Evolutionary conservation across 2,329 filamentous ascomycete species (phyloP).

Genomic region (Hymenoscyphus albidus): DNA sequence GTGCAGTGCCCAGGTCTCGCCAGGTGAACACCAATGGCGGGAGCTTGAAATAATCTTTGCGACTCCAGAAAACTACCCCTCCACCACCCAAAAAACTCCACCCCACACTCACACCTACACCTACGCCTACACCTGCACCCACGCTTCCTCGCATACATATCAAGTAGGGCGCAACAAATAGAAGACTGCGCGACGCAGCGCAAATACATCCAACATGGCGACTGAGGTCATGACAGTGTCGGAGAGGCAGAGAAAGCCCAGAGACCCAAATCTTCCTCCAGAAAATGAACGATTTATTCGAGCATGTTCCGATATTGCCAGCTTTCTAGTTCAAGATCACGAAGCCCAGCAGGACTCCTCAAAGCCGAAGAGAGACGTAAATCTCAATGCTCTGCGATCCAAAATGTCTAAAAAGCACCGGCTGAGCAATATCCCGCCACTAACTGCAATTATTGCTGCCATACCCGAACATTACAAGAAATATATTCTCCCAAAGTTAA

Average conservation of each 20-base stretch:
- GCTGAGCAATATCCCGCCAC: slow-evolving; percentile 78
- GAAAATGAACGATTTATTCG: slow-evolving; percentile 94
- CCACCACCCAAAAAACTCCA: neutral
- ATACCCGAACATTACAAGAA: slow-evolving; percentile 99
- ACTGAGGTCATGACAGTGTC: slow-evolving; percentile 53
- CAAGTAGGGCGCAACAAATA: neutral
- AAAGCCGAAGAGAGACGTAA: slow-evolving; percentile 77
- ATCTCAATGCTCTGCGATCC: slow-evolving; percentile 82
- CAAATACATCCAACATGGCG: slow-evolving; percentile 45
- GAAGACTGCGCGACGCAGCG: neutral
- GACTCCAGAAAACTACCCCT: slow-evolving; percentile 5
- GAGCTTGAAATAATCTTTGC: slow-evolving; percentile 7
- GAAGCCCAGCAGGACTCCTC: slow-evolving; percentile 73
- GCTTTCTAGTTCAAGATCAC: slow-evolving; percentile 89
- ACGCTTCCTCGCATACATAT: neutral
- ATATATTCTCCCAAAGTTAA: slow-evolving; percentile 92
- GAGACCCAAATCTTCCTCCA: slow-evolving; percentile 71
- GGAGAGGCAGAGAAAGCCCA: slow-evolving; percentile 53
- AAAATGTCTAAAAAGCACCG: slow-evolving; percentile 92
- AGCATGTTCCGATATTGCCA: slow-evolving; percentile 93
- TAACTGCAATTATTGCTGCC: slow-evolving; percentile 95
- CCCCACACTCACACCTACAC: neutral
- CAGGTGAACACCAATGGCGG: neutral
- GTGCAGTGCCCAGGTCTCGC: too few species aligned
- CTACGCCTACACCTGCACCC: too few species aligned